phyloP scores from a whole-genome alignment of 2,329 filamentous ascomycete species.

The Botrytis paeoniae region DNA sequence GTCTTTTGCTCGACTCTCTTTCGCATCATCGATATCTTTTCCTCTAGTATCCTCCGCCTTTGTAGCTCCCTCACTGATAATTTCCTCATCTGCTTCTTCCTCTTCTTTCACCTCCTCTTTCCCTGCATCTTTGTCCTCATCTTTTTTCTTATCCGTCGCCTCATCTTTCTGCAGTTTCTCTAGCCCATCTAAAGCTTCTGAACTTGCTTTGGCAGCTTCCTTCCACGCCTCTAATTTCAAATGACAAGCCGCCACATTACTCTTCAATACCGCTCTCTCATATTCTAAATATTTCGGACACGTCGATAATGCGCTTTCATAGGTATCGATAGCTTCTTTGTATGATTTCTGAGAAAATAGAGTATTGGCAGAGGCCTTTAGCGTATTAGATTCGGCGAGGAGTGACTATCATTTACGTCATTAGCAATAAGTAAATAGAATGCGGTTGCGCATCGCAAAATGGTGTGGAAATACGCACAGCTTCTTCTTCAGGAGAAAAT shows the following conservation, averaged over 20 bases:
- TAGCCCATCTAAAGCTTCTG: constrained; percentile 69
- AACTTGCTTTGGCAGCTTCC: constrained; percentile 71
- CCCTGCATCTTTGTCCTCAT: constrained; percentile 49
- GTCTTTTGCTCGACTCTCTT: constrained; percentile 73
- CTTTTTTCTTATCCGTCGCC: constrained; percentile 38
- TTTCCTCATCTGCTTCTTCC: constrained; percentile 55
- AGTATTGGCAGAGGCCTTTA: constrained; percentile 74
- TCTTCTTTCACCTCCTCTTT: constrained; percentile 42
- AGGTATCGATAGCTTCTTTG: constrained; percentile 74
- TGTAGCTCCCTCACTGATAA: constrained; percentile 57
- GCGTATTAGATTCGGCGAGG: constrained; percentile 65
- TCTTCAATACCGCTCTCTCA: constrained; percentile 80
- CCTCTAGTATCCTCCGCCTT: constrained; percentile 42
- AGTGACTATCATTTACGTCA: constrained; percentile 51
- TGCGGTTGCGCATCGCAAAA: neutral
- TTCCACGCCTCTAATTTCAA: constrained; percentile 85
- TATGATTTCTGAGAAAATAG: constrained; percentile 73
- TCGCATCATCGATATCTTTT: constrained; percentile 51
- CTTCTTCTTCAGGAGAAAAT: constrained; percentile 45
- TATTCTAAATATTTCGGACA: constrained; percentile 85
- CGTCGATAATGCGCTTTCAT: constrained; percentile 73
- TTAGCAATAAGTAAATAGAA: neutral
- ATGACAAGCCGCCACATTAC: constrained; percentile 87
- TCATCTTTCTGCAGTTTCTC: constrained; percentile 51
- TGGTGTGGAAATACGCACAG: constrained; percentile 32